Percentiles rank a stretch among this genome's conserved stretches.
These are phyloP conservation scores for Claviceps pusilla DNA, from an alignment of 2,329 filamentous ascomycete genomes.

Conservation along the genomic window DNA sequence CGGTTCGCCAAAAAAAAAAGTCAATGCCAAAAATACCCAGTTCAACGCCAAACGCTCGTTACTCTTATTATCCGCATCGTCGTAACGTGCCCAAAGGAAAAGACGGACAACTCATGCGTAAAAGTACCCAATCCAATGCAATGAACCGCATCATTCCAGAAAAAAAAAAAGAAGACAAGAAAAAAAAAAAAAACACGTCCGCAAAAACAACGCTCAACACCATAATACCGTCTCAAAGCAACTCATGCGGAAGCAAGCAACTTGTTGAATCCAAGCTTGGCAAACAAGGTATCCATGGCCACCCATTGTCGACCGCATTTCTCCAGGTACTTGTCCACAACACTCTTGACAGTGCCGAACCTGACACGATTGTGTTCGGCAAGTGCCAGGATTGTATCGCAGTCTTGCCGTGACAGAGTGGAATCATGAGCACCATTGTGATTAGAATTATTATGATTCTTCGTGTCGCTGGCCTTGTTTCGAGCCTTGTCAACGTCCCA, in stretches of 20 bases:
- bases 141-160: not conserved
- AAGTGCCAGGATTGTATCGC: conserved; percentile 52
- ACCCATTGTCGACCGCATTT: conserved; percentile 90
- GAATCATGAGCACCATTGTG: conserved; percentile 25
- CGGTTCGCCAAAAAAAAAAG: not conserved
- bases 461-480: conserved; percentile 30
- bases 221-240: not conserved
- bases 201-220: not conserved
- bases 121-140: not conserved
- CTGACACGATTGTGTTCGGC: conserved; percentile 69
- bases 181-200: not conserved
- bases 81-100: not conserved
- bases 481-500: conserved; percentile 83
- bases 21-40: not conserved
- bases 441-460: not conserved
- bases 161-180: not conserved
- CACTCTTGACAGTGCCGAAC: conserved; percentile 60
- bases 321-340: conserved; percentile 71
- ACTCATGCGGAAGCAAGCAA: conserved; percentile 7
- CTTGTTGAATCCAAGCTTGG: conserved; percentile 43
- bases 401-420: conserved; percentile 35
- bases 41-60: not conserved
- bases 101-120: not conserved
- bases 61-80: not conserved
- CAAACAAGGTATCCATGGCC: conserved; percentile 79